Evolutionary conservation across 345 rosid genomes (phyloP), one percentile per base, ranked within the genome.

Genomic region (Linum usitatissimum): DNA sequence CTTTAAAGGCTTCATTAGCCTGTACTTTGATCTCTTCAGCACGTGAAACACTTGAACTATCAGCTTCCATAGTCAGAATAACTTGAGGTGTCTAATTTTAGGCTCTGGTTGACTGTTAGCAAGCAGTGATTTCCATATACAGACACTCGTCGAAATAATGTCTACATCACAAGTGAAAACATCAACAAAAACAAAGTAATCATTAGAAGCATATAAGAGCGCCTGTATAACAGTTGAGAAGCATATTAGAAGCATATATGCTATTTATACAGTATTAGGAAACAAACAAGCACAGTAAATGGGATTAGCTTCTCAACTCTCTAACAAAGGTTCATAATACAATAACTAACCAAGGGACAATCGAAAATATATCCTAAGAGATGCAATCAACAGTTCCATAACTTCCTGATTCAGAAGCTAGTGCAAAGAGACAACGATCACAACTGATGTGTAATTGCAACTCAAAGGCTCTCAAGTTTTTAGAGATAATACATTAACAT

Each of bases 1-100:
- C 87, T 73, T 78, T 83, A 57, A 80, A 83, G 8, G 81, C 84
- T 64, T 80, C 87, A 69, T 83, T 83, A 39, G 84, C 84, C 6
- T 70, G 71, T 59, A 64, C 65, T 80, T 83, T 83, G 57, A 83
- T 18, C 55, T 83, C 78, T 73, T 80, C 87, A 45, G 81, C 84
- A 66, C 49, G 70, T 60, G 81, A 74, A 59, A 64, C 60, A 20
- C n/a, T 65, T 23, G 69, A 64, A 66, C 58, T 72, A 55, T 66
- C 73, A 48, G 68, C 62, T 68, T 78, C 87, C 87, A 83, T 83
- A 54, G 36, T 23, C 68, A 71, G 66, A 66, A 70, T 71, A 69
- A 65, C 63, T 40, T 17, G 55, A 14, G 51, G 28, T 23, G 20
- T n/a, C 17, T 48, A 15, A 30, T 14, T 30, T 14, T 45, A 31